Conservation (phyloP, 75 land plant species). For the Azolla pinnata region DNA sequence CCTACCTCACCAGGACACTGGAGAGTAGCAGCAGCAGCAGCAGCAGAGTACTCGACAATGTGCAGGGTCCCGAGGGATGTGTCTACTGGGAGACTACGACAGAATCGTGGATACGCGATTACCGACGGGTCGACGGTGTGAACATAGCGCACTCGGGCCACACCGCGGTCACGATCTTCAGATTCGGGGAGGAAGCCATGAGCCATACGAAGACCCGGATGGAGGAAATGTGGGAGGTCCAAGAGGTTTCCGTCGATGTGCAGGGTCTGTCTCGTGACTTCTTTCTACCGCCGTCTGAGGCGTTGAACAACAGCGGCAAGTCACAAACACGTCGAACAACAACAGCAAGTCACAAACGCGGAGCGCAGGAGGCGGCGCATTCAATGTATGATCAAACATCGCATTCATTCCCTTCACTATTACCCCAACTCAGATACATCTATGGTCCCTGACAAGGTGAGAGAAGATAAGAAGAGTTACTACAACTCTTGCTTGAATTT, state of each 20-base stretch:
- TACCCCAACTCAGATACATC: no score
- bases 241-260: slow-evolving; percentile 54
- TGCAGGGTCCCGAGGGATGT: no score
- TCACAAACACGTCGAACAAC: no score
- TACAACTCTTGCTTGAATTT: no score
- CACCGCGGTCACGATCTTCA: slow-evolving; percentile 48
- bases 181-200: slow-evolving; percentile 40
- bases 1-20: slow-evolving; percentile 52
- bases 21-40: slow-evolving; percentile 18
- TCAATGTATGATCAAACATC: no score
- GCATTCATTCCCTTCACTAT: no score
- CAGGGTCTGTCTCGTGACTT: slow-evolving; percentile 48
- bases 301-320: no score
- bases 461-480: no score
- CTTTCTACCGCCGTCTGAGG: slow-evolving; percentile 69
- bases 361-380: no score
- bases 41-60: no score
- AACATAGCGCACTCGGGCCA: slow-evolving; percentile 52
- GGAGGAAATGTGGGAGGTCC: slow-evolving; percentile 61
- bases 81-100: slow-evolving; percentile 68
- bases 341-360: no score
- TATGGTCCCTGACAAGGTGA: no score
- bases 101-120: slow-evolving; percentile 46
- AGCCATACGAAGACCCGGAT: slow-evolving; percentile 39
- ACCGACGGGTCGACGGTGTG: slow-evolving; percentile 53